Base-by-base conservation (phyloP, 1,284 basidiomycete genomes). In the Malassezia yamatoensis region DNA sequence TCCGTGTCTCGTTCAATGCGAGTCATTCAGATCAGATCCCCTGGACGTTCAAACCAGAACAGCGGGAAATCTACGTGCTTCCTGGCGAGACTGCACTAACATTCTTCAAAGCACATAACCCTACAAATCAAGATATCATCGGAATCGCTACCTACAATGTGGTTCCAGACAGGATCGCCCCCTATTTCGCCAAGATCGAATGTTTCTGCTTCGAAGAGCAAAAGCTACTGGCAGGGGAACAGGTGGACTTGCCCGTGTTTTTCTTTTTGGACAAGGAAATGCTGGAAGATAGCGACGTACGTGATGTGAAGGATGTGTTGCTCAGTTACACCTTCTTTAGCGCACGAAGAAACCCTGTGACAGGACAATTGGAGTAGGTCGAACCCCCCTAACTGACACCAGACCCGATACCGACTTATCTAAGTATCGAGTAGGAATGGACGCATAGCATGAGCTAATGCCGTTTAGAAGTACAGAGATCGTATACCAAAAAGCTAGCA, bases 171-270 rank as follows among this genome's bases (percentile, higher is more conserved):
- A 71, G 96, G 89, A 83, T 96, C 65, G 94, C 94, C 6, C 90
- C 93, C 0, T 98, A 96, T 76, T 99, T 99, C 74, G 89, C 91
- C 54, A 99, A 99, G 78, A 90, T 98, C 8, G 94, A 99, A 76
- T 99, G 94, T 68, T 99, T 99, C 80, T 99, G 94, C 77, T 98
- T 98, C 67, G 94, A 99, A 76, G 94, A 98, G 75, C 94, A 99
- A 77, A 88, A 86, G 68, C 82, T 99, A 16, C 79, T 96, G 20
- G 91, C 93, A 0, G 86, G 87, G 20, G 94, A 98, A 77, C 91
- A 96, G 76, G 88, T 99, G 16, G 94, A 99, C 77, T 87, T 98
- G 81, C 94, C 94, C 15, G 81, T 99, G 29, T 83, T 98, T 61
- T 99, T 98, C 80, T 99, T 99, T 79, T 93, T 98, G 64, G 94